These are phyloP conservation scores for Aspergillus coremiiformis DNA, from an alignment of 495 filamentous ascomycete genomes.

Conservation along the genomic window DNA sequence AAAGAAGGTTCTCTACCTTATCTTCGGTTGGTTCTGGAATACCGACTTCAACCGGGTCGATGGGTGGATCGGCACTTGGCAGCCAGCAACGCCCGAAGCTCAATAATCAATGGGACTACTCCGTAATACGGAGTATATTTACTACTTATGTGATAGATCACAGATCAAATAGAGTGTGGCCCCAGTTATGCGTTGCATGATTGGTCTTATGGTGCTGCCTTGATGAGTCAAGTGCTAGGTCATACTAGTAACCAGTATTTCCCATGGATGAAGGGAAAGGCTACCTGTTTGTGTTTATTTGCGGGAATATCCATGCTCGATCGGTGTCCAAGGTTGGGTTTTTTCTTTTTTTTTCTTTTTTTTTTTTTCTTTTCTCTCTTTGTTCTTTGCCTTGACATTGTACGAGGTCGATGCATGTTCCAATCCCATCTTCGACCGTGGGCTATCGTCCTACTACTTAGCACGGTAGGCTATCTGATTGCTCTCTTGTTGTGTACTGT, in stretches of 20 bases:
- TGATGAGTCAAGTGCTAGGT: neutral
- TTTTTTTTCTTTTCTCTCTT: neutral
- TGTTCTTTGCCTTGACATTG: neutral
- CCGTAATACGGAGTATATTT: no score
- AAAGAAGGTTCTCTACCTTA: neutral
- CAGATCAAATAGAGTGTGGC: neutral
- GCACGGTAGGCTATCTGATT: slow-evolving; percentile 1
- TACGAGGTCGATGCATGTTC: slow-evolving; percentile 4
- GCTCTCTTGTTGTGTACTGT: slow-evolving; percentile 23
- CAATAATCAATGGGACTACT: neutral
- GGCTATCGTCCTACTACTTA: neutral
- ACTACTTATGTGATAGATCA: slow-evolving; percentile 5
- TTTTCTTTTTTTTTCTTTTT: neutral
- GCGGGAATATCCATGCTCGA: no score
- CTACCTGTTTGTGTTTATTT: no score
- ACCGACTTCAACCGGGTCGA: slow-evolving; percentile 8
- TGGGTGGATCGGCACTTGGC: slow-evolving; percentile 2
- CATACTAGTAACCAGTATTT: no score
- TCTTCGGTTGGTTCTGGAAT: no score
- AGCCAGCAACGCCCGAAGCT: neutral
- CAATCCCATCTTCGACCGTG: neutral
- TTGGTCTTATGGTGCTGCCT: neutral
- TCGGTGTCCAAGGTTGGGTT: no score
- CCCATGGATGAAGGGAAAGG: no score
- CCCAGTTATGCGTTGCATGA: neutral